A percentile compares a stretch with the other conserved stretches of the same genome.
These are phyloP conservation scores for Dactylis glomerata DNA, from an alignment of 176 grass and related monocot genomes.

Conservation along the genomic window DNA sequence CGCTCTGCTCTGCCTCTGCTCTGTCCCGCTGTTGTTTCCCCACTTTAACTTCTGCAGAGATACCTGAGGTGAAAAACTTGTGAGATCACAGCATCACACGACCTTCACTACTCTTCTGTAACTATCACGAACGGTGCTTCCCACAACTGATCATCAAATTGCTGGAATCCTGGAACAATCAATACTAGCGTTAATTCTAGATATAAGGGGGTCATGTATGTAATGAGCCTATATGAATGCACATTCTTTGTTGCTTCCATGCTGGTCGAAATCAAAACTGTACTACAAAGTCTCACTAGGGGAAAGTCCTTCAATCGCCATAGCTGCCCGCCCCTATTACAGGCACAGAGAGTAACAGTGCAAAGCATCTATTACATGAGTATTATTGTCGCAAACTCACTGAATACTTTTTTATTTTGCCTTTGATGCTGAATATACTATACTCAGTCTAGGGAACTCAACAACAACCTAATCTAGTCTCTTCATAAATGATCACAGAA, in stretches of 20 bases:
- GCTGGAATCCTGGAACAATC: background rate
- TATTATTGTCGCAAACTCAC: background rate
- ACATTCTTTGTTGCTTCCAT: background rate
- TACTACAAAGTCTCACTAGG: background rate
- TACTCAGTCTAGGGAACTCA: background rate
- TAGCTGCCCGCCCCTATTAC: background rate
- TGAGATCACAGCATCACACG: background rate
- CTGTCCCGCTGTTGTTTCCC: background rate
- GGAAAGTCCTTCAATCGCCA: background rate
- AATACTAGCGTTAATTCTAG: background rate
- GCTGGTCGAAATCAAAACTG: background rate
- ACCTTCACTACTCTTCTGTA: background rate
- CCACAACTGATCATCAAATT: background rate
- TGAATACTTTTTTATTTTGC: background rate
- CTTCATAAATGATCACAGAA: background rate
- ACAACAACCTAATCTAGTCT: background rate
- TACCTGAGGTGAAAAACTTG: background rate
- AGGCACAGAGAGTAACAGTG: background rate
- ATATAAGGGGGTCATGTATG: background rate
- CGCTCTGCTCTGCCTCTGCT: background rate
- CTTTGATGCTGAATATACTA: background rate
- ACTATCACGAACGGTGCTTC: background rate
- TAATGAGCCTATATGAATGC: too few relatives aligned
- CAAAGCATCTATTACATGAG: background rate
- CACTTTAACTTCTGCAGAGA: background rate